phyloP scores from a whole-genome alignment of 176 grass and related monocot species.

The Carex littledalei region DNA sequence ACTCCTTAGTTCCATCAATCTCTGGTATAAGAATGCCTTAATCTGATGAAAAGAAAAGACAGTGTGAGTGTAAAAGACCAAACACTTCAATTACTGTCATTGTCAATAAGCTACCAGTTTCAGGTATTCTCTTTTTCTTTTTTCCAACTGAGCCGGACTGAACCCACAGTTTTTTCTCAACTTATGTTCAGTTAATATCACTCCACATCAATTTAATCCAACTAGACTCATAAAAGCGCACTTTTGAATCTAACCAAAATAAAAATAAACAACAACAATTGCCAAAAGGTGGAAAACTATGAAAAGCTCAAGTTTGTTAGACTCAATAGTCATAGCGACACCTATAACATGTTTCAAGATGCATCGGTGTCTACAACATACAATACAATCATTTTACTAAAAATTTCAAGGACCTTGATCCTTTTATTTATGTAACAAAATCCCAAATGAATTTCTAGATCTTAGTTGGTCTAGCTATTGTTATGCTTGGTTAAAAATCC shows the following conservation, averaged over 20 bases:
- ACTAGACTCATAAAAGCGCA: not conserved
- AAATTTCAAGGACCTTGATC: not conserved
- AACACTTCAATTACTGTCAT: not conserved
- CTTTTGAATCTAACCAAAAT: not conserved
- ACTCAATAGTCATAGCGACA: not conserved
- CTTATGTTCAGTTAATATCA: not conserved
- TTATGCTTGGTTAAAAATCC: not conserved
- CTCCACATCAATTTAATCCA: not conserved
- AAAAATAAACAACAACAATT: not conserved
- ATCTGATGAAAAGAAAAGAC: constrained; percentile 40
- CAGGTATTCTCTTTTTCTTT: not conserved
- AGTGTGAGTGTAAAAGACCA: not conserved
- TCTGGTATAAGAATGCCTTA: constrained; percentile 77
- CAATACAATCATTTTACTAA: not conserved
- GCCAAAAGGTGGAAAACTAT: not conserved
- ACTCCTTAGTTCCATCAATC: constrained; percentile 56
- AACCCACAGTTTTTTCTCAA: not conserved
- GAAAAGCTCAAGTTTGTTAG: not conserved
- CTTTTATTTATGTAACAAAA: not conserved
- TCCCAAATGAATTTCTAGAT: not conserved
- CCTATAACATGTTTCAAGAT: not conserved
- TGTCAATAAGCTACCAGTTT: not conserved
- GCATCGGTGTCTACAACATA: not conserved
- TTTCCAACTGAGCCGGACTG: not conserved
- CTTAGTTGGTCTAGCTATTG: not conserved